Evolutionary conservation across 257 asterid species (phyloP).

Genomic region (Coffea eugenioides): DNA sequence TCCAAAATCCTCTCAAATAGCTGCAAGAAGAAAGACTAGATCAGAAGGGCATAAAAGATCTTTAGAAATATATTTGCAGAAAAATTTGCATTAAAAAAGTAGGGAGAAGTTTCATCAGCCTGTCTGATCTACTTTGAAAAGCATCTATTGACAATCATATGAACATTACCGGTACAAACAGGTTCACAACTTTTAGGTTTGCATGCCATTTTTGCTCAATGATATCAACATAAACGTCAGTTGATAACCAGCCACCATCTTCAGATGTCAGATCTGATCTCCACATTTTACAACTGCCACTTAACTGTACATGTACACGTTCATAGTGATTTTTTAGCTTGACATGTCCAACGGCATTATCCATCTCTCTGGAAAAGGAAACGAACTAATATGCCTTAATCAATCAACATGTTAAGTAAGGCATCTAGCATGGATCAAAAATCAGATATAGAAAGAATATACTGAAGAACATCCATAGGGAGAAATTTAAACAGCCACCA

Average conservation of each 20-base stretch:
- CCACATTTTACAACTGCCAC: conserved; percentile 95
- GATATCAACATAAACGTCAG: conserved; percentile 89
- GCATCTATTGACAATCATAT: conserved; percentile 19
- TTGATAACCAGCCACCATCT: conserved; percentile 98
- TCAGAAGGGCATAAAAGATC: conserved; percentile 22
- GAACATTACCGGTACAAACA: conserved; percentile 85
- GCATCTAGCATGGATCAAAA: conserved; percentile 31
- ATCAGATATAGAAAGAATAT: conserved; percentile 19
- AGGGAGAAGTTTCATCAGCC: conserved; percentile 14
- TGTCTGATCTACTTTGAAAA: conserved; percentile 5
- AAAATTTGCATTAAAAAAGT: conserved; percentile 11
- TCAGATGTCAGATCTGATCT: conserved; percentile 69
- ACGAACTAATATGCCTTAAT: conserved; percentile 12
- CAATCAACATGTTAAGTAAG: conserved; percentile 17
- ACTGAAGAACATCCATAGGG: not conserved
- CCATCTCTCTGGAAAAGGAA: conserved; percentile 83
- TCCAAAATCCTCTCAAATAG: conserved; percentile 93
- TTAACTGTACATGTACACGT: conserved; percentile 81
- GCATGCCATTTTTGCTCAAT: conserved; percentile 97
- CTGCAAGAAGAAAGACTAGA: conserved; percentile 44
- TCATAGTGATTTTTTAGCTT: conserved; percentile 83
- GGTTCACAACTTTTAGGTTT: conserved; percentile 80
- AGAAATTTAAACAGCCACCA: not conserved
- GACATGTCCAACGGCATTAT: conserved; percentile 69
- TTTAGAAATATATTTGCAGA: not conserved